Percentiles rank a stretch among this genome's conserved stretches.
phyloP scores from a whole-genome alignment of 2,329 filamentous ascomycete genomes.

The Truncatella angustata region DNA sequence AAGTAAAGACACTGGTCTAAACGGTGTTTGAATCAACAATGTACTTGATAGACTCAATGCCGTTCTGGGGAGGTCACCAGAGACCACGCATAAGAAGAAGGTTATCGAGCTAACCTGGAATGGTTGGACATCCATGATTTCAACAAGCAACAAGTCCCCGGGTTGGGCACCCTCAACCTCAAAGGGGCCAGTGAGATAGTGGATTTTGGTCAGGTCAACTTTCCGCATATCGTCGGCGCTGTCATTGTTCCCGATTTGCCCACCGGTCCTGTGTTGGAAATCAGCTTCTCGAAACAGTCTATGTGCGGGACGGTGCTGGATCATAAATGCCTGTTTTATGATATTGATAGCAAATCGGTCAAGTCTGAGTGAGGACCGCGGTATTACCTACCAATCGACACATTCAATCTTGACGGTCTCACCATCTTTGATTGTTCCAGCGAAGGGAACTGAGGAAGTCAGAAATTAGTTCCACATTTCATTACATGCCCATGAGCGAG shows the following conservation, averaged over 20 bases:
- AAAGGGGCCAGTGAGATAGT: constrained; percentile 88
- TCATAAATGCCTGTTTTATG: too few relatives aligned
- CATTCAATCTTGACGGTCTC: constrained; percentile 95
- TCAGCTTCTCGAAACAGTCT: background rate
- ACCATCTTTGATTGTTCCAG: constrained; percentile 71
- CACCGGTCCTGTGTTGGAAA: constrained; percentile 52
- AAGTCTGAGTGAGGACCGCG: background rate
- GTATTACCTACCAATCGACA: constrained; percentile 62
- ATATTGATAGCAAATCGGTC: too few relatives aligned
- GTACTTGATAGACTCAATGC: too few relatives aligned
- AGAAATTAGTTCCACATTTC: background rate
- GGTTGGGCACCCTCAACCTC: constrained; percentile 82
- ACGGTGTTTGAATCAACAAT: too few relatives aligned
- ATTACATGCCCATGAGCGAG: background rate
- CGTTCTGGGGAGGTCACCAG: too few relatives aligned
- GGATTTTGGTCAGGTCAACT: constrained; percentile 79
- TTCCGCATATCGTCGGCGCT: constrained; percentile 84
- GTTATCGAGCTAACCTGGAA: constrained; percentile 64
- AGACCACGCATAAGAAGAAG: too few relatives aligned
- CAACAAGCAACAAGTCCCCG: constrained; percentile 80
- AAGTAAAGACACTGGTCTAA: too few relatives aligned
- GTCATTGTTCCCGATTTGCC: constrained; percentile 87
- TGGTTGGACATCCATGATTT: constrained; percentile 92
- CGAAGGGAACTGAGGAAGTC: constrained; percentile 63
- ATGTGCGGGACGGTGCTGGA: too few relatives aligned